Percentiles rank a stretch among this genome's conserved stretches.
phyloP scores from a whole-genome alignment of 2,329 filamentous ascomycete genomes.

The Aspergillus versicolor region DNA sequence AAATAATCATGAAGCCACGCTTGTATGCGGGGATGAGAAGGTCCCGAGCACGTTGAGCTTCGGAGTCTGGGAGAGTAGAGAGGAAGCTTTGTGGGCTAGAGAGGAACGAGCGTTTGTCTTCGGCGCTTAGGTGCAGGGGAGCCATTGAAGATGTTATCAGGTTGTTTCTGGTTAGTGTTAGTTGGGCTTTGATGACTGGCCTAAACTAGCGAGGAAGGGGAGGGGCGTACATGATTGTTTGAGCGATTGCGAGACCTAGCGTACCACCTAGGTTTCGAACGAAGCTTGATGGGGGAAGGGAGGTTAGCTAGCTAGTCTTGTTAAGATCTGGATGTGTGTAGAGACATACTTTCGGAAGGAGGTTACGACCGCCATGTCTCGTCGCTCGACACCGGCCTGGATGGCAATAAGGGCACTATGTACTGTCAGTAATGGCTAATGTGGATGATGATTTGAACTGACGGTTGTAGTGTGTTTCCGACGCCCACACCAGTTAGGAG shows the following conservation, averaged over 20 bases:
- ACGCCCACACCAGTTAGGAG: conserved; percentile 54
- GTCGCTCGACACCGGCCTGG: conserved; percentile 40
- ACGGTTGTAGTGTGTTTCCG: conserved; percentile 54
- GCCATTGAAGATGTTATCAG: conserved; percentile 26
- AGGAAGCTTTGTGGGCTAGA: conserved; percentile 32
- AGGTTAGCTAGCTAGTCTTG: neutral
- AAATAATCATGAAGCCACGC: conserved; percentile 41
- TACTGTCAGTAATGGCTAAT: neutral
- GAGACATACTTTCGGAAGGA: conserved; percentile 33
- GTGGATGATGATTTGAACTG: neutral
- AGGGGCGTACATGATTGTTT: conserved; percentile 40
- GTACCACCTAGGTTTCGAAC: conserved; percentile 44
- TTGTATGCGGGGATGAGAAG: conserved; percentile 38
- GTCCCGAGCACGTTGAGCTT: conserved; percentile 26
- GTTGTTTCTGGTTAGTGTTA: conserved; percentile 27
- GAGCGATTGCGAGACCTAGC: conserved; percentile 40
- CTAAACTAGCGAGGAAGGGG: neutral
- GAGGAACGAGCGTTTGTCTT: conserved; percentile 27
- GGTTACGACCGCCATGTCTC: conserved; percentile 44
- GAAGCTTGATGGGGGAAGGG: conserved; percentile 28
- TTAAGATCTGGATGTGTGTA: neutral
- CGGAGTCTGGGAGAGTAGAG: conserved; percentile 22
- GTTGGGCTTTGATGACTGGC: neutral
- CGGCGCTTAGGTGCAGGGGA: conserved; percentile 22
- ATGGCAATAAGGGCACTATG: conserved; percentile 36